Percentiles rank a stretch among this genome's conserved stretches.
phyloP scores from a whole-genome alignment of 2,329 filamentous ascomycete species.

The Diaporthe vexans region DNA sequence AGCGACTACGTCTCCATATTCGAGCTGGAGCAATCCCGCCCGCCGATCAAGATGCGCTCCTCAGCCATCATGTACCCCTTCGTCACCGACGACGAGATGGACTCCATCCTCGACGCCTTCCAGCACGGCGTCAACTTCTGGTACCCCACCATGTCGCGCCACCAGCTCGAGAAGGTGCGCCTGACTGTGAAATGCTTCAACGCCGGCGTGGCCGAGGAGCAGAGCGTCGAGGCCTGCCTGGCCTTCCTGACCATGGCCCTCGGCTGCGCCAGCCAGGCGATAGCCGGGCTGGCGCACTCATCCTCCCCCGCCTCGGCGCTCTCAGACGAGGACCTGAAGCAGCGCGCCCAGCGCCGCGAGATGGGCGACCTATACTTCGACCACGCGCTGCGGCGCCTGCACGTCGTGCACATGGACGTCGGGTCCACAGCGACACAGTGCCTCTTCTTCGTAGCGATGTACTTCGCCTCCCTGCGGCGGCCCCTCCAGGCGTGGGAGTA shows the following conservation, averaged over 20 bases:
- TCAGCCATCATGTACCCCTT: constrained; percentile 57
- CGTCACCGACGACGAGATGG: constrained; percentile 57
- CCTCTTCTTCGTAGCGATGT: constrained; percentile 64
- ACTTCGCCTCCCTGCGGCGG: constrained; percentile 64
- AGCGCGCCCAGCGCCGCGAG: constrained; percentile 50
- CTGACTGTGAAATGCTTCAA: constrained; percentile 47
- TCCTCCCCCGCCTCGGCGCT: neutral
- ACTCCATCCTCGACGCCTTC: constrained; percentile 59
- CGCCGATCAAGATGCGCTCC: constrained; percentile 50
- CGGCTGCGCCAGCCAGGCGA: constrained; percentile 60
- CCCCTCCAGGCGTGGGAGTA: constrained; percentile 68
- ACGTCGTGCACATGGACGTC: constrained; percentile 61
- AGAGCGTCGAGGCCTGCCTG: constrained; percentile 56
- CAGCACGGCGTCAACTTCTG: constrained; percentile 64
- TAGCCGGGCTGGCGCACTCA: constrained; percentile 48
- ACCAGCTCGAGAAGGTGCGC: constrained; percentile 53
- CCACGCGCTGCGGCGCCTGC: constrained; percentile 59
- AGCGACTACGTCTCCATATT: constrained; percentile 61
- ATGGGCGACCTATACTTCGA: constrained; percentile 62
- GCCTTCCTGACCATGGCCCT: constrained; percentile 62
- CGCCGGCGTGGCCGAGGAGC: constrained; percentile 53
- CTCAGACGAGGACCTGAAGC: constrained; percentile 48
- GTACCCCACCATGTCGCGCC: constrained; percentile 64
- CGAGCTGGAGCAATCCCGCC: constrained; percentile 59
- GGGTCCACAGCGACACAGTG: constrained; percentile 63